Base-by-base conservation (phyloP, 805 yeast species). In the Pichia manshurica region DNA sequence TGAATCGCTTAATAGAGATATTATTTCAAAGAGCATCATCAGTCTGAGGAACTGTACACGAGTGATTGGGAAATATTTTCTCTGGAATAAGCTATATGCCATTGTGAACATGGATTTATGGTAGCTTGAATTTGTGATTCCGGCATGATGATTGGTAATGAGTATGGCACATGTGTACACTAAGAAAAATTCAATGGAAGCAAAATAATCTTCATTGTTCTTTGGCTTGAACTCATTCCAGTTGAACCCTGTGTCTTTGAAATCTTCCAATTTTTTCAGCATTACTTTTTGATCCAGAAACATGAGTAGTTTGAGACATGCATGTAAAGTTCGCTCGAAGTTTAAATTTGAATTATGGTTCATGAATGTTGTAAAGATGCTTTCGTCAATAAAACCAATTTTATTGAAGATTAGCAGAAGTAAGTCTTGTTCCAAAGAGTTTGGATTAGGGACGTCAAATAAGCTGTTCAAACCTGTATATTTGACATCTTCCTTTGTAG, bases 61-160 rank as follows among this genome's bases (percentile, higher is more conserved):
- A 8, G 40, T 21, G n/a, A 50, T 9, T 13, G 23, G 20, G 31
- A 20, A 25, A n/a, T 8, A 4, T 19, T 22, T 31, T 34, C 13
- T 39, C 22, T 41, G 23, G 3, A 48, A 68, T 10, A 71, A 65
- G 3, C 78, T 78, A 35, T 69, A 59, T 10, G 74, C 72, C 51
- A 76, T 79, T 55, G 74, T 75, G 44, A 73, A 72, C 0, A 81
- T 73, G 54, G 74, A 75, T 23, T 77, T 65, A 10, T 77, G 78
- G 77, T 56, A 23, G 75, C 15, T 3, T 4, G 42, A 15, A 15
- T 45, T 36, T 76, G 53, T 44, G 73, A 65, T 49, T 65, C 67
- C 2, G 76, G 64, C 69, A 19, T 66, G 70, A 6, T 67, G 48
- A 51, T 70, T 69, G 47, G 72, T 73, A 40, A 64, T 61, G 1